These are phyloP conservation scores for Pueraria montana DNA, from an alignment of 306 rosid species.

Conservation along the genomic window DNA sequence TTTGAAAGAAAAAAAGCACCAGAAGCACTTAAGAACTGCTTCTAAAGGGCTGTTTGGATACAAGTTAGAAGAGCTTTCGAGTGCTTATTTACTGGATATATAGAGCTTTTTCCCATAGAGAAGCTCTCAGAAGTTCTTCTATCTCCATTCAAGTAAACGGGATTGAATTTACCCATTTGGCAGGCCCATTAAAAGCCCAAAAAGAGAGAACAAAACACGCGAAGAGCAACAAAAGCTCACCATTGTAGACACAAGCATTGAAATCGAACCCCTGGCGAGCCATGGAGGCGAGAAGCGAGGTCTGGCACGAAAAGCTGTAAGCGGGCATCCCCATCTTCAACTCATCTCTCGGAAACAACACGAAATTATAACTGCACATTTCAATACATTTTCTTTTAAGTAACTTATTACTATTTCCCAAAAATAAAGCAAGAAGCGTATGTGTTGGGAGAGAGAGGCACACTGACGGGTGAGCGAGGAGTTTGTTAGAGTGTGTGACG, in stretches of 20 bases:
- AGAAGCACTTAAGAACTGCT: neutral
- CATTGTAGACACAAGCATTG: conserved; percentile 83
- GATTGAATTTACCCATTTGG: neutral
- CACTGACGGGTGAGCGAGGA: conserved; percentile 87
- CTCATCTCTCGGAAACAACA: conserved; percentile 91
- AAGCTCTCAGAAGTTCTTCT: too few relatives aligned
- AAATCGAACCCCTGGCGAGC: conserved; percentile 89
- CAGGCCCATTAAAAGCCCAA: neutral
- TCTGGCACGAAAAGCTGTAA: conserved; percentile 83
- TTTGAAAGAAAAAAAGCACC: neutral
- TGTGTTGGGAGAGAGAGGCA: neutral
- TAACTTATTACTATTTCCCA: too few relatives aligned
- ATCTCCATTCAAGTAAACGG: neutral
- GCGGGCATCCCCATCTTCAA: conserved; percentile 84
- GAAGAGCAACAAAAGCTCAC: conserved; percentile 68
- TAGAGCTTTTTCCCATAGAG: too few relatives aligned
- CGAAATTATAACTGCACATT: conserved; percentile 73
- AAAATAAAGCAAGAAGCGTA: neutral
- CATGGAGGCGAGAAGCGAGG: conserved; percentile 73
- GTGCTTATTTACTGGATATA: too few relatives aligned
- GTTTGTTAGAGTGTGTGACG: conserved; percentile 53
- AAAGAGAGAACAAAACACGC: conserved; percentile 2
- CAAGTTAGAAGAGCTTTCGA: too few relatives aligned
- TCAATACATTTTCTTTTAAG: neutral
- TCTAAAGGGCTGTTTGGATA: too few relatives aligned